phyloP scores from a whole-genome alignment of 306 rosid genomes.

The Ziziphus jujuba region DNA sequence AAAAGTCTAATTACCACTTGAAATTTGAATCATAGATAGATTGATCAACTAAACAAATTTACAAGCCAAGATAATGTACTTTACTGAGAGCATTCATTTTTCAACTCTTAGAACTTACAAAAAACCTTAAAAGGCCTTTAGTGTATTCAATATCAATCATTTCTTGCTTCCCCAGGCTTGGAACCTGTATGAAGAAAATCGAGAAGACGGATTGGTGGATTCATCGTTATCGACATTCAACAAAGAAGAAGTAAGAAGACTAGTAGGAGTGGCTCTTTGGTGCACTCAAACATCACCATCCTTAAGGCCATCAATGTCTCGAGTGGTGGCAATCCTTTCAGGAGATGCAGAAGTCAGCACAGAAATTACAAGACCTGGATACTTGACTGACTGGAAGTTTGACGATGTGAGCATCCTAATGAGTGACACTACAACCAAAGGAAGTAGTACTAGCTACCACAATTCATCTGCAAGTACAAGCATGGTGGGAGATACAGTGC shows the following conservation, averaged over 20 bases:
- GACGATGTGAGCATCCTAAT: slow-evolving; percentile 38
- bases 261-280: slow-evolving; percentile 50
- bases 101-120: no score
- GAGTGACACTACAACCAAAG: slow-evolving; percentile 14
- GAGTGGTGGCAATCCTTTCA: slow-evolving; percentile 68
- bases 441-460: not conserved
- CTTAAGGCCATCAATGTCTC: slow-evolving; percentile 66
- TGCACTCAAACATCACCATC: slow-evolving; percentile 71
- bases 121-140: no score
- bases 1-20: no score
- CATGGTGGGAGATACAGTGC: not conserved
- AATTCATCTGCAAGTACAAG: not conserved
- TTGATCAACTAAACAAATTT: no score
- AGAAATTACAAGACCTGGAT: slow-evolving; percentile 61
- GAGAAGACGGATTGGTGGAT: slow-evolving; percentile 30
- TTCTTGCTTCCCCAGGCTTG: slow-evolving; percentile 5
- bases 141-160: no score
- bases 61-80: no score
- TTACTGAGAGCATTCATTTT: no score
- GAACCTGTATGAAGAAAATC: slow-evolving; percentile 10
- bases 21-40: no score
- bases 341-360: slow-evolving; percentile 62
- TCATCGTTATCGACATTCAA: slow-evolving; percentile 35
- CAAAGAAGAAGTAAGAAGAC: slow-evolving; percentile 46
- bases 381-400: slow-evolving; percentile 61